Base-by-base conservation (phyloP, 768 basidiomycete genomes). In the Mycena belliarum region DNA sequence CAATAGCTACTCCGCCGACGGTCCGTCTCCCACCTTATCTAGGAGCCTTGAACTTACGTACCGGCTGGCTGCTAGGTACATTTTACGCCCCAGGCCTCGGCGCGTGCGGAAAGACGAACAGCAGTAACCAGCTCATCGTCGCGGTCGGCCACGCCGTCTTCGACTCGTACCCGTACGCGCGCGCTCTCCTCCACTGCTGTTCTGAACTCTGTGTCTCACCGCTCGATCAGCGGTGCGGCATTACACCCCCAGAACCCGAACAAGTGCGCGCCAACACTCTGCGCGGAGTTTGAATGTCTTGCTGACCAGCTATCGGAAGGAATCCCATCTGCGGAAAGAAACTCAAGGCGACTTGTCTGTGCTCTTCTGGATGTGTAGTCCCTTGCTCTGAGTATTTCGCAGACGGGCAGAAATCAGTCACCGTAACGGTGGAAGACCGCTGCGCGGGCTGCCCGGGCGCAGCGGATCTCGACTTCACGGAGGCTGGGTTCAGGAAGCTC, bases 241-340 rank as follows among this genome's bases (percentile, higher is more conserved):
- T n/a, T n/a, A 2, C 45, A 24, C 25, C 18, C 40, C 4, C 3
- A 15, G 38, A 60, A 59, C 32, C 52, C 58, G 25, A 60, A 60
- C 28, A 55, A 45, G 59, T 55, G 23, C 42, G 49, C 18, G 45
- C 18, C 29, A 42, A 15, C 18, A 10, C 15, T n/a, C 4, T 26
- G 16, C 23, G n/a, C n/a, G n/a, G n/a, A n/a, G n/a, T 21, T 12
- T 48, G 43, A n/a, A 9, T 32, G 15, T 12, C 4, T 38, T 37
- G 23, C 38, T 52, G 28, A 33, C 21, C 1, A 44, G 20, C 1
- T 21, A 33, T n/a, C 11, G 20, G 8, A 63, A 57, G 55, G 55
- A 83, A 86, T 74, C 82, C 83, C 6, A 70, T 85, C 42, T 85
- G 84, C 64, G 66, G 66, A 55, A 69, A 65, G 59, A 25, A 66